These are phyloP conservation scores for Zasmidium citrigriseum DNA, from an alignment of 2,329 filamentous ascomycete genomes.

Conservation along the genomic window DNA sequence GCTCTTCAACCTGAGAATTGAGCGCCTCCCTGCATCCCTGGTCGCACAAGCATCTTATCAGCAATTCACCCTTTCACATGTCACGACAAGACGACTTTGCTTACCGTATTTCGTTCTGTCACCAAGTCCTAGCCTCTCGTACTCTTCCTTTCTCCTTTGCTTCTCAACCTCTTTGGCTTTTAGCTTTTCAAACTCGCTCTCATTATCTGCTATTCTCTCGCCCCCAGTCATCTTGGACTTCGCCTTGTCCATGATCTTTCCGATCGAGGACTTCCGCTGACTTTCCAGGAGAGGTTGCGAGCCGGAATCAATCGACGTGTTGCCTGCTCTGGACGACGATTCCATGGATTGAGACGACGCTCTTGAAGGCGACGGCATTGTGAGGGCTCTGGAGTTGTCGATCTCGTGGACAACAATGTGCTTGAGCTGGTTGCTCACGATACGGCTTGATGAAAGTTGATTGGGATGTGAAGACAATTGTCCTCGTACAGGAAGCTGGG, in stretches of 20 bases:
- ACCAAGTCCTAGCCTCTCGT: conserved; percentile 17
- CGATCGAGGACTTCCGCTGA: conserved; percentile 8
- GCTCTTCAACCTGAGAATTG: neutral
- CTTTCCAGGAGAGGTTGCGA: neutral
- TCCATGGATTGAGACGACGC: neutral
- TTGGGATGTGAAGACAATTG: too few relatives aligned
- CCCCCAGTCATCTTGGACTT: conserved; percentile 6
- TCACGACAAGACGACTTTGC: neutral
- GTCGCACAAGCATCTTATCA: too few relatives aligned
- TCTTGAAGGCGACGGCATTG: too few relatives aligned
- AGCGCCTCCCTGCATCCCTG: too few relatives aligned
- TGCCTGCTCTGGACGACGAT: neutral
- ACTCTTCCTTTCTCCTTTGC: conserved; percentile 22
- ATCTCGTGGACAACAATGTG: too few relatives aligned
- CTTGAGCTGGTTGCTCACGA: too few relatives aligned
- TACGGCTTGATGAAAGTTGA: too few relatives aligned
- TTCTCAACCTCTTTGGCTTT: conserved; percentile 20
- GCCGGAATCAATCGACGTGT: conserved; percentile 3
- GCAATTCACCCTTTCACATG: neutral
- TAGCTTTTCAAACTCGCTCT: conserved; percentile 11
- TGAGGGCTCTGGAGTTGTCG: too few relatives aligned
- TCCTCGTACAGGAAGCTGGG: too few relatives aligned
- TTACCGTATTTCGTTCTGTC: conserved; percentile 12
- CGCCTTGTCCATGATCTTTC: conserved; percentile 13
- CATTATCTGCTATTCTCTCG: conserved; percentile 5